Evolutionary conservation across 2,329 filamentous ascomycete species (phyloP), one percentile per base, ranked within the genome.

Genomic region (Hortaea werneckii): DNA sequence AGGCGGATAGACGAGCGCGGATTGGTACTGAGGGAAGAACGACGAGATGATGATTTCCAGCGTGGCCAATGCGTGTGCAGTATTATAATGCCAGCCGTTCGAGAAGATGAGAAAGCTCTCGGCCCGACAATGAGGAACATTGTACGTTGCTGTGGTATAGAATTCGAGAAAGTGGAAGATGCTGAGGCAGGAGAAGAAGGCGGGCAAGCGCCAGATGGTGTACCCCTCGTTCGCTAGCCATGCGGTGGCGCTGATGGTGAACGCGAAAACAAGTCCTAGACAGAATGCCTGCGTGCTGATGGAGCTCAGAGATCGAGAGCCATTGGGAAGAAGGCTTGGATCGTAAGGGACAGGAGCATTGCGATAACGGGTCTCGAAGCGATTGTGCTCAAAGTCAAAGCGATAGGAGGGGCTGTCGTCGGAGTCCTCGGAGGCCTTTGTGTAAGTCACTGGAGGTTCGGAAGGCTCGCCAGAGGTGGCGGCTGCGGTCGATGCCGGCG

Each of bases 101-200:
- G 79, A 80, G 34, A 81, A 83, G 32, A 96, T 75, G 10, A 98
- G 78, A 64, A 94, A 98, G 32, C 86, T 84, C 44, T 78, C 77
- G 13, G 89, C 72, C 26, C 75, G 77, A 13, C 86, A 87, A 43
- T 80, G 74, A 11, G 76, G 74, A 0, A 86, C 87, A 66, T 96
- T 96, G 69, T 85, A 86, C 45, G 75, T 72, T 6, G 90, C 89
- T 0, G 90, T 95, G 29, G 82, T 87, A 75, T 82, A 94, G 73
- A 89, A 98, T 68, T 98, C 92, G 65, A 96, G 81, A 68, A 95
- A 96, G 72, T 98, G 92, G 69, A 96, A 96, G 29, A 83, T 57
- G 27, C 82, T 77, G 41, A 96, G 80, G 10, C 80, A 71, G 43
- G 70, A 69, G 41, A 83, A 59, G 69, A 90, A 90, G 63, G 77